Evolutionary conservation across 108 stramenopile genomes (phyloP), one percentile per base, ranked within the genome.

Genomic region (Fragilaria radians): DNA sequence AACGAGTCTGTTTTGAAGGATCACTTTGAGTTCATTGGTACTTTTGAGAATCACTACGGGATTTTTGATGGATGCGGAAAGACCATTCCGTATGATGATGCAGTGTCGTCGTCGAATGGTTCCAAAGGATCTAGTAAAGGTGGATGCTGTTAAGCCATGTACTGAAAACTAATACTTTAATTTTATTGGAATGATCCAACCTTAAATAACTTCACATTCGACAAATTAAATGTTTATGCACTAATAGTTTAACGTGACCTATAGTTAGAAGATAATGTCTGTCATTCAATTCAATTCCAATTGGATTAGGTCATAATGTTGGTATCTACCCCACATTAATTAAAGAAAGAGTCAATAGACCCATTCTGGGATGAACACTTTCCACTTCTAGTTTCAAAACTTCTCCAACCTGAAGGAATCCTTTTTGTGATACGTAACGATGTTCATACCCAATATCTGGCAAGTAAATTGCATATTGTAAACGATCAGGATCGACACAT

Each of bases 31-130:
- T 94, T 93, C 63, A 61, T 94, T 67, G 95, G 95, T 28, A 83
- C 85, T 59, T 88, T 71, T 61, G 77, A 82, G 59, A 79, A 70
- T 28, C 95, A 96, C 59, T 92, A 87, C 53, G 95, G 95, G 5
- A 88, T 93, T 50, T 96, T 92, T 72, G 89, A 93, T 27, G 91
- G 91, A 48, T 91, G 89, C 55, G 95, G 95, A 7, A 80, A 74
- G 1, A 19, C 62, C 30, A 60, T 82, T 18, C 81, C 81, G 0
- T 82, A 65, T 36, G 61, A 62, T 62, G 51, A 19, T 5, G 19
- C 52, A 25, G 27, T 54, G 14, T 29, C 34, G 19, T 49, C 11
- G 5, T 28, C 36, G 1, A 64, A 42, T 57, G 5, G 29, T 51
- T n/a, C 17, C 5, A 27, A n/a, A 23, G 28, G 61, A 32, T 29